Evolutionary conservation across 2,329 filamentous ascomycete genomes (phyloP).

Genomic region (Davidsoniella australis): DNA sequence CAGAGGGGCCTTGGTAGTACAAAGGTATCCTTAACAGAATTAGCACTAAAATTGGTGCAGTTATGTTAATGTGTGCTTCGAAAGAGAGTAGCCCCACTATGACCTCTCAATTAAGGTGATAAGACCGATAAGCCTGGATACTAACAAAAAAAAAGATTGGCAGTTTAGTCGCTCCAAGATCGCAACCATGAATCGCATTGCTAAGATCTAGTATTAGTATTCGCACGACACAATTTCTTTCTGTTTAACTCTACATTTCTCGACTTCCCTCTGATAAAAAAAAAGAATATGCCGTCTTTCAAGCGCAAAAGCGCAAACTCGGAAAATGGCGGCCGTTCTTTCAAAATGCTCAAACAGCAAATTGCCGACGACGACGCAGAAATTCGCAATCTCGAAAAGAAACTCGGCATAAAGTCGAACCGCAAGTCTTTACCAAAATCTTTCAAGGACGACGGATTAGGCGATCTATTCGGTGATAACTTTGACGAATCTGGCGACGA

Average conservation of each 20-base stretch:
- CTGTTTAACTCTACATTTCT: background rate
- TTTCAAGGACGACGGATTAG: constrained; percentile 69
- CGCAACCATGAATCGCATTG: background rate
- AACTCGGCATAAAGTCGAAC: constrained; percentile 61
- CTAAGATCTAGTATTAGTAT: background rate
- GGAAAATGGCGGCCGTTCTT: constrained; percentile 4
- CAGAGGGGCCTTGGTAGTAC: background rate
- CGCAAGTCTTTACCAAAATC: constrained; percentile 57
- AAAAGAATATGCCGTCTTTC: constrained; percentile 3
- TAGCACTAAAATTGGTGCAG: too few species aligned
- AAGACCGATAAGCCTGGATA: constrained; percentile 7
- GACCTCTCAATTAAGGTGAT: constrained; percentile 4
- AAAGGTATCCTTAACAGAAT: too few species aligned
- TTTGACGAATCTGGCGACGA: constrained; percentile 33
- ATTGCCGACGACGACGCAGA: constrained; percentile 72
- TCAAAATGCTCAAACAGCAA: constrained; percentile 34
- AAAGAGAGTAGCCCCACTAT: constrained; percentile 3
- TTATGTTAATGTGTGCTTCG: too few species aligned
- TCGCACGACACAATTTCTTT: background rate
- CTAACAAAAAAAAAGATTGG: constrained; percentile 9
- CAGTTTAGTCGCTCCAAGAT: background rate
- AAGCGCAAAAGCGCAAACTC: constrained; percentile 7
- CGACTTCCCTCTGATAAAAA: background rate
- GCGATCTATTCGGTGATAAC: constrained; percentile 56
- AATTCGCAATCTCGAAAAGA: constrained; percentile 75